Evolutionary conservation across 805 yeast species (phyloP).

Genomic region (Suhomyces emberorum): DNA sequence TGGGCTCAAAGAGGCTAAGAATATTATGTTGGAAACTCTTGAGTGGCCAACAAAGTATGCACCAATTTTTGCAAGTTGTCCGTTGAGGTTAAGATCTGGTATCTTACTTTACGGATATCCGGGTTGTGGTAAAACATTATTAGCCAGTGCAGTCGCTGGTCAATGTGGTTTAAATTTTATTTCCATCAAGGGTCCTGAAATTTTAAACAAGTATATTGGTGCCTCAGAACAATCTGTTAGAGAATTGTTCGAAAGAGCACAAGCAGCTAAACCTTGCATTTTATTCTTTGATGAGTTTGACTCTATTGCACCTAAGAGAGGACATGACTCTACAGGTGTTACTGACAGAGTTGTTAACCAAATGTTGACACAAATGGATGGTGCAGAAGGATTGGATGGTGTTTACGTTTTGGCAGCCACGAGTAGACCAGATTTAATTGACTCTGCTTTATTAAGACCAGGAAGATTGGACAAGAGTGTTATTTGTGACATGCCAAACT

Average conservation of each 20-base stretch:
- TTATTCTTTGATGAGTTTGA: conserved; percentile 94
- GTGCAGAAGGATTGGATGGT: conserved; percentile 94
- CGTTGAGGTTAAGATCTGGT: conserved; percentile 85
- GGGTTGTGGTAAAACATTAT: conserved; percentile 92
- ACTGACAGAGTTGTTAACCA: conserved; percentile 98
- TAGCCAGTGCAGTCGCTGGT: conserved; percentile 91
- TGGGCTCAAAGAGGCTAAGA: conserved; percentile 75
- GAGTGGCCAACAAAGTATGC: conserved; percentile 98
- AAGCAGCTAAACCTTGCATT: conserved; percentile 90
- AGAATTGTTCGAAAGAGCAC: conserved; percentile 90
- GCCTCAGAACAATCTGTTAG: conserved; percentile 95
- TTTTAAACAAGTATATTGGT: conserved; percentile 91
- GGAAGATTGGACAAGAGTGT: conserved; percentile 94
- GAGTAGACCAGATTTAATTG: conserved; percentile 91
- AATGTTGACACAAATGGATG: conserved; percentile 96
- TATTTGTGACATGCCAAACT: conserved; percentile 81
- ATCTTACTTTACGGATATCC: conserved; percentile 91
- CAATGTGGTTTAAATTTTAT: conserved; percentile 93
- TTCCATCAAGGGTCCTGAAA: conserved; percentile 93
- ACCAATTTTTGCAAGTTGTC: conserved; percentile 88
- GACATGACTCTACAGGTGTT: conserved; percentile 96
- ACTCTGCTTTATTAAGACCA: conserved; percentile 90
- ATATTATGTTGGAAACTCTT: conserved; percentile 74
- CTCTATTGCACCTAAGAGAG: conserved; percentile 96
- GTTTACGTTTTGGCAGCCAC: conserved; percentile 97